Evolutionary conservation across 2,329 filamentous ascomycete genomes (phyloP), one percentile per base, ranked within the genome.

Genomic region (Arthrobotrys iridis): DNA sequence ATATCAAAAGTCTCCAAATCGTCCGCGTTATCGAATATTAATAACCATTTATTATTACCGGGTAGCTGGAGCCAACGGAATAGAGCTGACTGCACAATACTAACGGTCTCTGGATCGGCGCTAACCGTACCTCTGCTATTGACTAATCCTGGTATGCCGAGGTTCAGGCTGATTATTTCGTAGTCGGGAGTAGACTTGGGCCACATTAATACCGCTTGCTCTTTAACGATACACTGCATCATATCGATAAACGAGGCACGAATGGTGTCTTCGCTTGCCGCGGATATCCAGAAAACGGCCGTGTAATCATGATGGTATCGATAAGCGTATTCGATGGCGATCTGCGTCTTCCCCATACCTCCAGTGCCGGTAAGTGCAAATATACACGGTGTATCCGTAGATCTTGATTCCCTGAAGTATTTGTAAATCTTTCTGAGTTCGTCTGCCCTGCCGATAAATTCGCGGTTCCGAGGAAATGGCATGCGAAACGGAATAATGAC

Each of bases 281-380:
- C 75, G 48, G 77, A 74, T 5, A 80, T 22, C 78, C 78, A 80
- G 71, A 80, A 79, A 13, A 80, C 50, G 4, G 79, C 76, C 22
- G 76, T 70, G 43, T 79, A 80, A 1, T 75, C 41, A 7, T 63
- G 52, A 33, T 33, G n/a, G 15, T 77, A 10, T 26, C 72, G 43
- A 45, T 77, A 77, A 11, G 73, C 77, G 48, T 77, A 80, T 71
- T 79, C 72, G 4, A 64, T 52, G 10, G 77, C 77, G 46, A 79
- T 76, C 46, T 80, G 68, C 7, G 78, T 79, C 62, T 80, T 80
- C 5, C 79, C 62, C 62, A 66, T 67, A 10, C 63, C 63, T 5
- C 63, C 50, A 20, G 50, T 67, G 7, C 63, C 63, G 2, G 62
- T 59, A 20, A 58, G 22, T 18, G 63, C 50, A 18, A 37, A 58